Evolutionary conservation across 306 rosid genomes (phyloP), one percentile per base, ranked within the genome.

Genomic region (Geum urbanum): DNA sequence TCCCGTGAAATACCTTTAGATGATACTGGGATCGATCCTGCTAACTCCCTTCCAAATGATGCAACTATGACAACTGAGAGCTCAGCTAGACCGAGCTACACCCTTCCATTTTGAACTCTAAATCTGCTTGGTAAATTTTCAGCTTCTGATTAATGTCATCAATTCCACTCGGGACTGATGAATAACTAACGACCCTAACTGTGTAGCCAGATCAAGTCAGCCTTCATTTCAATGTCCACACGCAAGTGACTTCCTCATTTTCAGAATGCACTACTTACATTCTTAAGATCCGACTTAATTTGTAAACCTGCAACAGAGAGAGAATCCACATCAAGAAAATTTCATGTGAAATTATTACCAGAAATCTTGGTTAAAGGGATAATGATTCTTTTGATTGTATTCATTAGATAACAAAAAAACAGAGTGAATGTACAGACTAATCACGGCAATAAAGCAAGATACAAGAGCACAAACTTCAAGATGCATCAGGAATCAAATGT

Each of bases 241-340:
- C 62, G 8, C 47, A 78, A 56, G 51, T 54, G 41, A 18, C 2
- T 27, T 27, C 2, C 32, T 27, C 32, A 27, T 41, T 20, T 57
- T 22, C 57, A 47, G 43, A 60, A 14, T 43, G 44, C 20, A 61
- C 61, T 39, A 16, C 47, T 86, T 76, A 88, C 72, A 90, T 77
- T 85, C 98, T 85, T 67, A 92, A 82, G 72, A 92, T 90, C 57
- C 98, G 84, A 67, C 68, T 85, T 73, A 90, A 77, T 77, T 90
- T 90, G 78, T 88, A 90, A 79, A 86, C 98, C 98, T 92, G 84
- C 66, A 77, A 66, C 66, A 32, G 9, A 32, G 58, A 59, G 20
- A 20, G n/a, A n/a, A 44, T 44, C 63, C 55, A 46, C 67, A 45
- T 44, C 40, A 71, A 15, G 74, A 24, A 63, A 65, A 72, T 1